phyloP scores from a whole-genome alignment of 2,329 filamentous ascomycete species.

The Phialocephala sp. region DNA sequence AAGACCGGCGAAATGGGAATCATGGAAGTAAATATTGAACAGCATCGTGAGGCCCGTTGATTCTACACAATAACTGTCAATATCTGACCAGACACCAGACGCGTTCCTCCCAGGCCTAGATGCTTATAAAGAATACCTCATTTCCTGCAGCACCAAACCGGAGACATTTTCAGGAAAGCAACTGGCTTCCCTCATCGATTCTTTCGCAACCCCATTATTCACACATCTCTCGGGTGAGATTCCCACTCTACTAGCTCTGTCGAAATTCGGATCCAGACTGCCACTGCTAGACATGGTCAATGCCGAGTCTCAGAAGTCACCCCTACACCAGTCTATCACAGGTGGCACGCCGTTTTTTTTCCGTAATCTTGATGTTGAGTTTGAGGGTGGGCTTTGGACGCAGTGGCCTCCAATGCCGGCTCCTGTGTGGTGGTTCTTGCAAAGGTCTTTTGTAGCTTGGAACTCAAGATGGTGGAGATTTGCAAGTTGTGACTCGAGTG shows the following conservation, averaged over 20 bases:
- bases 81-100: slow-evolving; percentile 15
- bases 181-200: slow-evolving; percentile 38
- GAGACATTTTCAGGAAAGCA: slow-evolving; percentile 21
- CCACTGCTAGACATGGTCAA: slow-evolving; percentile 21
- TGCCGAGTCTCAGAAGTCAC: slow-evolving; percentile 21
- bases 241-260: slow-evolving; percentile 42
- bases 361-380: slow-evolving; percentile 29
- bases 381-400: slow-evolving; percentile 29
- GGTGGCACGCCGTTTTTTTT: slow-evolving; percentile 31
- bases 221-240: slow-evolving; percentile 49
- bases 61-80: not conserved
- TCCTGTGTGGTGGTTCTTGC: slow-evolving; percentile 25
- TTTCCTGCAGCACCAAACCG: not conserved
- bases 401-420: slow-evolving; percentile 24
- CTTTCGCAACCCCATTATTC: slow-evolving; percentile 44
- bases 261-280: slow-evolving; percentile 17
- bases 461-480: slow-evolving; percentile 29
- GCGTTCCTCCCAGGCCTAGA: slow-evolving; percentile 27
- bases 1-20: slow-evolving; percentile 45
- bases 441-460: slow-evolving; percentile 22
- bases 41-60: slow-evolving; percentile 42
- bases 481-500: slow-evolving; percentile 28
- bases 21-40: slow-evolving; percentile 49
- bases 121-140: slow-evolving; percentile 23
- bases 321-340: slow-evolving; percentile 18